Conservation (phyloP, 345 rosid genomes). For the Lumnitzera racemosa region DNA sequence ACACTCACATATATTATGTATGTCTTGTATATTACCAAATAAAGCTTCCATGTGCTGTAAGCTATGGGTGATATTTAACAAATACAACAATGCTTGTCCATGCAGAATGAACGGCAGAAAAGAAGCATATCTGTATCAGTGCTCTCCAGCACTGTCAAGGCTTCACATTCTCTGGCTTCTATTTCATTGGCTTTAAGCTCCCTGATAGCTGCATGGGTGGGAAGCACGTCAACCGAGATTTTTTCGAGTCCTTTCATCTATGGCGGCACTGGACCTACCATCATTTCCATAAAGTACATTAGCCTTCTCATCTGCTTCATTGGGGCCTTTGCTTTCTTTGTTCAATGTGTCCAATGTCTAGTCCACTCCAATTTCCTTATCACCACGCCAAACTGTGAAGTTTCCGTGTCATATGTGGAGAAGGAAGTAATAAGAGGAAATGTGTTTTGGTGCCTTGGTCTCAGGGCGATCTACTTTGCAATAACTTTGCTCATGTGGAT, state of each 20-base stretch:
- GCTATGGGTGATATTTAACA: neutral
- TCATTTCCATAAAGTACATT: constrained; percentile 55
- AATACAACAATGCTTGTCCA: neutral
- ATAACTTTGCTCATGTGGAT: constrained; percentile 62
- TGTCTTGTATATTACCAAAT: no score
- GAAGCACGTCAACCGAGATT: constrained; percentile 7
- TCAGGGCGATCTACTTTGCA: constrained; percentile 67
- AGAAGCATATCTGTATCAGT: constrained; percentile 15
- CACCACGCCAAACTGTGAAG: constrained; percentile 34
- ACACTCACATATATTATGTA: no score
- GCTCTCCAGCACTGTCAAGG: constrained; percentile 20
- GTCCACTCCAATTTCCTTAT: constrained; percentile 64
- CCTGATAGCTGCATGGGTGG: constrained; percentile 23
- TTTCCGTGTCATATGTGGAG: constrained; percentile 28
- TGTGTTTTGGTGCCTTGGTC: constrained; percentile 76
- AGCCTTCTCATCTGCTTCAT: constrained; percentile 55
- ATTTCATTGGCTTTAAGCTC: constrained; percentile 23
- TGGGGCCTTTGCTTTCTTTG: constrained; percentile 59
- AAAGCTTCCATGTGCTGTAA: neutral
- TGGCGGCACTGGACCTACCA: constrained; percentile 54
- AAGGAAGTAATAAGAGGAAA: constrained; percentile 49
- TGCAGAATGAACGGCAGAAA: constrained; percentile 21
- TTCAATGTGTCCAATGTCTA: constrained; percentile 52
- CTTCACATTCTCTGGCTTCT: constrained; percentile 24
- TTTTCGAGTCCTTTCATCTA: constrained; percentile 23